Conservation (phyloP, 2,329 filamentous ascomycete species). For the Trichoderma breve region DNA sequence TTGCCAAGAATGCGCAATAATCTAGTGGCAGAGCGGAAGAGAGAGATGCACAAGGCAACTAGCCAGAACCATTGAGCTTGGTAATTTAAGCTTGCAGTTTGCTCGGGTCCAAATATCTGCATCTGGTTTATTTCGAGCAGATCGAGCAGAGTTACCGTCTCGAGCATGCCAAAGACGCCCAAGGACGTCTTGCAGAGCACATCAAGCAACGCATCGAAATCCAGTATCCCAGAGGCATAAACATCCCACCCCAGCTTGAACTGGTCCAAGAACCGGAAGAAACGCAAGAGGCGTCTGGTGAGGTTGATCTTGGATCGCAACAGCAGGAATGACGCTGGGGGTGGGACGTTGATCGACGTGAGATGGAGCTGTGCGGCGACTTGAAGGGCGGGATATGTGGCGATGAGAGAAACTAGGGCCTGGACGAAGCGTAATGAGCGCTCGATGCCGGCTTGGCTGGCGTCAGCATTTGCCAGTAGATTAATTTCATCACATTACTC, state of each 20-base stretch:
- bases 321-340: slow-evolving; percentile 33
- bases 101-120: slow-evolving; percentile 51
- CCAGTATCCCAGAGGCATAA: slow-evolving; percentile 33
- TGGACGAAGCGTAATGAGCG: slow-evolving; percentile 59
- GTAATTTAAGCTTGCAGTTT: slow-evolving; percentile 46
- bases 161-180: slow-evolving; percentile 66
- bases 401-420: slow-evolving; percentile 47
- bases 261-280: slow-evolving; percentile 65
- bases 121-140: slow-evolving; percentile 43
- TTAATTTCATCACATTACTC: not conserved
- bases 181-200: slow-evolving; percentile 58
- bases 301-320: slow-evolving; percentile 46
- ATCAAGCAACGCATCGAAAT: slow-evolving; percentile 48
- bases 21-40: slow-evolving; percentile 43
- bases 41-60: slow-evolving; percentile 54
- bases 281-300: slow-evolving; percentile 61
- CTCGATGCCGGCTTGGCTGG: slow-evolving; percentile 49
- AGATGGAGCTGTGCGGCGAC: slow-evolving; percentile 35
- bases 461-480: not conserved
- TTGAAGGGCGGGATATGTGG: slow-evolving; percentile 42
- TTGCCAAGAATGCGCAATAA: slow-evolving; percentile 39
- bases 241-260: slow-evolving; percentile 51
- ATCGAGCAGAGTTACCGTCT: slow-evolving; percentile 62
- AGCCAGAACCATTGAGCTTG: slow-evolving; percentile 72
- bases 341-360: slow-evolving; percentile 27